Evolutionary conservation across 192 early-diverging fungal species (phyloP).

Genomic region (Entomortierella lignicola): DNA sequence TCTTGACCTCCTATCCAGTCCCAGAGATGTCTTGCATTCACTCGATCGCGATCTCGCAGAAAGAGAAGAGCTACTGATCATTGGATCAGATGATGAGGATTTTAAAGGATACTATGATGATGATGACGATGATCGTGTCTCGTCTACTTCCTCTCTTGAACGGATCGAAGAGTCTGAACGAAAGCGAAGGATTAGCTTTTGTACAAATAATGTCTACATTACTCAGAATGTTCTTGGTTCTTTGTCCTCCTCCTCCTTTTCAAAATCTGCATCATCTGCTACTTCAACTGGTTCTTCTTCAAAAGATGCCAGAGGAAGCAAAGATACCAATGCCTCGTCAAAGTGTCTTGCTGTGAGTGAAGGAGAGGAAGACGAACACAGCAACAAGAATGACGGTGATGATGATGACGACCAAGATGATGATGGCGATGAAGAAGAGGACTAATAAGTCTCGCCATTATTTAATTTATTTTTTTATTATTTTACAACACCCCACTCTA

Average conservation of each 20-base stretch:
- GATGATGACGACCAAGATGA: conserved; percentile 21
- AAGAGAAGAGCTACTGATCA: conserved; percentile 31
- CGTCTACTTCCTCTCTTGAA: conserved; percentile 35
- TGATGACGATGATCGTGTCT: conserved; percentile 25
- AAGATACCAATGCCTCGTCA: no score
- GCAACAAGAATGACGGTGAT: not conserved
- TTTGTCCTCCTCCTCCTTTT: no score
- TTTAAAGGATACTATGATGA: not conserved
- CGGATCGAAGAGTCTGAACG: conserved; percentile 45
- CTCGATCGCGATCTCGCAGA: conserved; percentile 27
- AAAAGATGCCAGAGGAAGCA: no score
- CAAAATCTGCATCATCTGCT: conserved; percentile 1
- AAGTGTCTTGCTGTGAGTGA: conserved; percentile 5
- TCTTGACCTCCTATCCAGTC: conserved; percentile 14
- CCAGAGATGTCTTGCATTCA: conserved; percentile 9
- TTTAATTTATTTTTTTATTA: not conserved
- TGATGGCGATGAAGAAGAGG: conserved; percentile 5
- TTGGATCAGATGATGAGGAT: conserved; percentile 39
- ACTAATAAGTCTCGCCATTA: not conserved
- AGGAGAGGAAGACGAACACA: not conserved
- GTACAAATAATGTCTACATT: conserved; percentile 47
- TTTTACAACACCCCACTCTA: not conserved
- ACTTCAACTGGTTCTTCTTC: no score
- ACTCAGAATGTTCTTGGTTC: conserved; percentile 6
- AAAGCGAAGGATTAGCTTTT: conserved; percentile 52